Percentiles rank a stretch among this genome's conserved stretches.
Evolutionary conservation across 768 basidiomycete genomes (phyloP).

Genomic region (Pleurotus pulmonarius): DNA sequence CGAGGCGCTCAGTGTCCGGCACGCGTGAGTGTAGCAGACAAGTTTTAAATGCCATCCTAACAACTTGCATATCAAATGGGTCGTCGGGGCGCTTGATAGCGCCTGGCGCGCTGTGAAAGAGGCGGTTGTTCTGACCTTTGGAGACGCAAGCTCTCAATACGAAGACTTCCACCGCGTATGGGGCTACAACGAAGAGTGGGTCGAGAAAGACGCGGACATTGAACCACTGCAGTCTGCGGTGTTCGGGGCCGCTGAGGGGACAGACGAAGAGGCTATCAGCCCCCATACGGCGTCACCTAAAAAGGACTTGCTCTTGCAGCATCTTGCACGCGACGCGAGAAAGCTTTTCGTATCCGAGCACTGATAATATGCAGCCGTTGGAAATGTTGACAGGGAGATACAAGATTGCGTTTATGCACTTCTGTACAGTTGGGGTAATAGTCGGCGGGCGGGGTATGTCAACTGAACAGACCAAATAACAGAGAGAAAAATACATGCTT

Average conservation of each 20-base stretch:
- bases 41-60: background rate
- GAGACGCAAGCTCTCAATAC: background rate
- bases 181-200: conserved; percentile 29
- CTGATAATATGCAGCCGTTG: too few relatives aligned
- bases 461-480: too few relatives aligned
- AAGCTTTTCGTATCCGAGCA: background rate
- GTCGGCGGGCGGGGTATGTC: too few relatives aligned
- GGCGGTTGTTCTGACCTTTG: conserved; percentile 4
- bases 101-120: conserved; percentile 28
- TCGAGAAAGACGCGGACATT: background rate
- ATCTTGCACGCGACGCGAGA: background rate
- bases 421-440: too few relatives aligned
- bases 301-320: conserved; percentile 1
- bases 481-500: too few relatives aligned
- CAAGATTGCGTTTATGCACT: too few relatives aligned
- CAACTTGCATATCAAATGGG: conserved; percentile 23
- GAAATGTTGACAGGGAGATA: too few relatives aligned
- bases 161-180: conserved; percentile 20
- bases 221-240: background rate
- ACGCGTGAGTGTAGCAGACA: conserved; percentile 17
- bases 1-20: conserved; percentile 31
- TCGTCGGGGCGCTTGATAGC: conserved; percentile 33
- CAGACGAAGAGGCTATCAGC: too few relatives aligned
- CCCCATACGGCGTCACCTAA: too few relatives aligned
- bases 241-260: too few relatives aligned